Evolutionary conservation across 805 yeast genomes (phyloP), one percentile per base, ranked within the genome.

Genomic region (Komagataella phaffii): DNA sequence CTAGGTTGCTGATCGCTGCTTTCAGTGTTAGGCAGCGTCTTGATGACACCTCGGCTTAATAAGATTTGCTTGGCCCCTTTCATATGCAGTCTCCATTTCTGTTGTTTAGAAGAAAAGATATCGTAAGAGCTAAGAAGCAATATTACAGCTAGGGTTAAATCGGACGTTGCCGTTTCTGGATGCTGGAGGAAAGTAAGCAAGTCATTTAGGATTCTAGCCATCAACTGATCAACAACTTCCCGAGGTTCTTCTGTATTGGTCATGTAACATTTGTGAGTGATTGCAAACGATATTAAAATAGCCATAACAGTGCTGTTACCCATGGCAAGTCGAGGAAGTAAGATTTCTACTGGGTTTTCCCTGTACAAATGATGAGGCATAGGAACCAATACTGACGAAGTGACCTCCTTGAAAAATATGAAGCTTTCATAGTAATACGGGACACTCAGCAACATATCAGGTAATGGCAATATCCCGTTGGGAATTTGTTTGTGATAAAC

Each of bases 241-340:
- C 67, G 64, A 1, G 77, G 74, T 1, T 68, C 63, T 48, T 55
- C 60, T 48, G 51, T 59, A 48, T 55, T 60, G 49, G 57, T 50
- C 49, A 60, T 51, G 46, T 55, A 58, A 40, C 53, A 56, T 51
- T 61, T 60, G 56, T 77, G 80, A 3, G 70, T 61, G 1, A 75
- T 67, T 4, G 77, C 75, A 57, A 74, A 74, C 1, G 80, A 79
- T 24, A 84, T 62, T 12, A 84, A 54, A 1, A 84, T 67, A 1
- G 85, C 73, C 56, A 83, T 63, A 14, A 85, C 61, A 0, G 85
- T 75, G 3, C 79, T 76, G 53, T 75, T 71, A 21, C 72, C 70
- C 72, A 81, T 68, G 1, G 91, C 88, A 74, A 85, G 71, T 57
- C 76, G 77, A 0, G 93, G 91, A 10, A 86, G 63, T 6, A 83